Evolutionary conservation across 768 basidiomycete genomes (phyloP), one percentile per base, ranked within the genome.

Genomic region (Boletus coccyginus): DNA sequence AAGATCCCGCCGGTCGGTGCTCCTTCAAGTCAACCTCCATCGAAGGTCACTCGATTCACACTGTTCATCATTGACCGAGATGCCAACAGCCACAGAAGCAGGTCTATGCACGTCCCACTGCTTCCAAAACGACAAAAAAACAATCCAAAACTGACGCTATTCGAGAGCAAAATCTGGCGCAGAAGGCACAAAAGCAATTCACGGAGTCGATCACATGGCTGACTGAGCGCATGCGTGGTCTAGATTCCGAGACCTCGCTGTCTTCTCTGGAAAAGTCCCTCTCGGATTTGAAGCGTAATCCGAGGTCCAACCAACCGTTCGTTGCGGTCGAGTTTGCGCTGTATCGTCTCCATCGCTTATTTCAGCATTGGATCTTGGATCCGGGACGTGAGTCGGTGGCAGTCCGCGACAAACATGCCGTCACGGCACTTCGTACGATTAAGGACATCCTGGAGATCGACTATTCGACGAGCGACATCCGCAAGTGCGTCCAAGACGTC

Each of bases 291-390:
- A 68, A 70, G 55, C 78, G 80, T 40, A 85, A 79, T 70, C 74
- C 72, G 50, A 77, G 74, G 47, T 69, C 72, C 45, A 68, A 67
- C 17, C 77, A 79, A 32, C 74, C 74, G 0, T 70, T 73, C 58
- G 71, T 86, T n/a, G 70, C 70, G 0, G 68, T 77, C 10, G 85
- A 88, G 63, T 72, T 83, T 56, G 73, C 72, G 2, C 64, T 87
- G 3, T 88, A 78, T 61, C 72, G 70, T 2, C 62, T 88, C 41
- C 75, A 88, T 57, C 73, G 86, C 7, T 71, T 79, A 49, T 68
- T 87, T 33, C 63, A 65, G 39, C 59, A 62, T 33, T 89, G 87
- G 88, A 76, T 82, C 38, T 74, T 74, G 36, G 76, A 83, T 48
- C 52, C 72, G 1, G 65, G 71, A 11, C 71, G 66, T 7, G 78